Base-by-base conservation (phyloP, 805 yeast genomes). In the Soucietia sequanensis region DNA sequence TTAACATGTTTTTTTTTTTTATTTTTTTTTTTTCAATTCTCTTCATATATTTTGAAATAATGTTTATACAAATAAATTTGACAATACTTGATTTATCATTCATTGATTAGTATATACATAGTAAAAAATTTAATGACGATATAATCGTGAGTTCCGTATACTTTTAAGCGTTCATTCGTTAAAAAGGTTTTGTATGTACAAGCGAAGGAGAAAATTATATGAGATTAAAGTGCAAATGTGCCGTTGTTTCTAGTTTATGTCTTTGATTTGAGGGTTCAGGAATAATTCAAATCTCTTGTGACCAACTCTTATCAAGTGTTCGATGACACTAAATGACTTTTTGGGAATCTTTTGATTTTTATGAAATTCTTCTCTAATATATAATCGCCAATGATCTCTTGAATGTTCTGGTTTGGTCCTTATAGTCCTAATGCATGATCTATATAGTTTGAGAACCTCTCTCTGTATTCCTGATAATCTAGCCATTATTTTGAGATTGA, bases 301-400 rank as follows among this genome's bases (percentile, higher is more conserved):
- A 4, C 98, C 98, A 3, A 75, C 71, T 39, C 98, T 68, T 26
- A 90, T 58, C 24, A 91, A 67, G 59, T 90, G 89, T 55, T 90
- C 98, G 28, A 90, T 79, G 1, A 95, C 84, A 28, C 82, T 71
- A 56, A 90, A 90, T 45, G 87, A 95, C 47, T 85, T 82, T 56
- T 84, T 81, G 23, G 84, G 78, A 8, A 90, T 60, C 20, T 56
- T 47, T 32, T 68, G 62, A 54, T 80, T 68, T 46, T 78, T 78
- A 11, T 52, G 62, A 56, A 90, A 91, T 52, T 87, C 91, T n/a
- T 46, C 46, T 33, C 81, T 72, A 3, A 78, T 58, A 50, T 68
- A 84, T 2, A 13, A 22, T 15, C 54, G 51, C 74, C 74, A 68
- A 38, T 65, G 68, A 2, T 35, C 47, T 27, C 68, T 74, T 33